Conservation (phyloP, 2,329 filamentous ascomycete genomes). For the Dissoconium aciculare region DNA sequence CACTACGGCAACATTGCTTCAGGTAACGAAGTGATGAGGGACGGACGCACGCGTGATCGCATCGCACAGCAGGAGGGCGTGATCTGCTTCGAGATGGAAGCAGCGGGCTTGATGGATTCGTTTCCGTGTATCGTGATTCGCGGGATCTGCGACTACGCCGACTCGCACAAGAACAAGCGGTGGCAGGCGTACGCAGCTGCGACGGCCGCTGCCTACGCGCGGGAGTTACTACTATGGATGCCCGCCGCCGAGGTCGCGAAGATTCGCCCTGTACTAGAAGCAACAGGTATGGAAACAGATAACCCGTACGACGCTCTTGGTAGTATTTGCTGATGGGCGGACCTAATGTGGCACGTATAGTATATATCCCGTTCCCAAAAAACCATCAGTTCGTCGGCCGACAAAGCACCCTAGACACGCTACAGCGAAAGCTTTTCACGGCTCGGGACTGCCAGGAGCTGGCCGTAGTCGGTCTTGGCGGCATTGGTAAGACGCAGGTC, state of each 20-base stretch:
- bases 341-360: no score
- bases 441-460: not conserved
- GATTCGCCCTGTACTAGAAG: no score
- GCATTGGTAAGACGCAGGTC: constrained; percentile 30
- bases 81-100: constrained; percentile 17
- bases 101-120: constrained; percentile 13
- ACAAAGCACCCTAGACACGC: not conserved
- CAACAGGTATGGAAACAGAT: no score
- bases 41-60: no score
- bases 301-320: no score
- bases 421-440: not conserved
- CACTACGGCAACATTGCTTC: constrained; percentile 15
- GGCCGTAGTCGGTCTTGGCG: constrained; percentile 24
- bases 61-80: not conserved
- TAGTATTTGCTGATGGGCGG: no score
- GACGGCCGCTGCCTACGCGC: constrained; percentile 9
- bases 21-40: constrained; percentile 10
- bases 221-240: constrained; percentile 9
- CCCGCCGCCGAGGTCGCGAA: no score
- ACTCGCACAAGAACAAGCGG: constrained; percentile 18
- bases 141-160: constrained; percentile 16
- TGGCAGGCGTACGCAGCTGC: constrained; percentile 10
- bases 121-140: constrained; percentile 15
- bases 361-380: no score
- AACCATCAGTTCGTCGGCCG: not conserved